Percentiles rank a stretch among this genome's conserved stretches.
Evolutionary conservation across 2,329 filamentous ascomycete species (phyloP).

Genomic region (Arthroderma sp.): DNA sequence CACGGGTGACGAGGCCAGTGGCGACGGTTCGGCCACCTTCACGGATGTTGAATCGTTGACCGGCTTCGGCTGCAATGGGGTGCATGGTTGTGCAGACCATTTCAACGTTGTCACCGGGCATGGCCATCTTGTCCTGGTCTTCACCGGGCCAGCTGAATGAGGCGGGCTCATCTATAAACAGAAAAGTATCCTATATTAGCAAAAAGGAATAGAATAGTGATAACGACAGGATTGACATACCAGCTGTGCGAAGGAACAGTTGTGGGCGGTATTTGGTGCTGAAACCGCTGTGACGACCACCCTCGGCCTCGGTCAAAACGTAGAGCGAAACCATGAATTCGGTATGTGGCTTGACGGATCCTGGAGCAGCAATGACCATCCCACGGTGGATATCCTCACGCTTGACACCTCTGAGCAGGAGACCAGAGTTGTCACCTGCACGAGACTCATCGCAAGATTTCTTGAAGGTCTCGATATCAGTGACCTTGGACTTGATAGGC

Average conservation of each 20-base stretch:
- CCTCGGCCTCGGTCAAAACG: slow-evolving; percentile 93
- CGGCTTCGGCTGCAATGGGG: slow-evolving; percentile 76
- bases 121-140: slow-evolving; percentile 69
- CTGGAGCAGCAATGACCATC: slow-evolving; percentile 83
- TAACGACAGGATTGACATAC: slow-evolving; percentile 39
- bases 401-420: slow-evolving; percentile 88
- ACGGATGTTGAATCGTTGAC: slow-evolving; percentile 95
- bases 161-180: slow-evolving; percentile 48
- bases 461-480: slow-evolving; percentile 99
- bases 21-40: slow-evolving; percentile 87
- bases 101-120: slow-evolving; percentile 98
- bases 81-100: slow-evolving; percentile 80
- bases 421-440: slow-evolving; percentile 95
- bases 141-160: slow-evolving; percentile 77
- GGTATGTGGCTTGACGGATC: slow-evolving; percentile 69
- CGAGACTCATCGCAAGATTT: slow-evolving; percentile 96
- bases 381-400: slow-evolving; percentile 89
- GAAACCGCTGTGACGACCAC: slow-evolving; percentile 93
- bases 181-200: not conserved
- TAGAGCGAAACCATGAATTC: slow-evolving; percentile 95
- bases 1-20: slow-evolving; percentile 68
- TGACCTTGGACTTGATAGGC: slow-evolving; percentile 96
- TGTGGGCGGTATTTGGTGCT: slow-evolving; percentile 92
- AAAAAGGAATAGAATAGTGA: slow-evolving; percentile 4
- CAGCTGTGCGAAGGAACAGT: slow-evolving; percentile 87